phyloP scores from a whole-genome alignment of 768 basidiomycete genomes.

The Panaeolus cyanescens region DNA sequence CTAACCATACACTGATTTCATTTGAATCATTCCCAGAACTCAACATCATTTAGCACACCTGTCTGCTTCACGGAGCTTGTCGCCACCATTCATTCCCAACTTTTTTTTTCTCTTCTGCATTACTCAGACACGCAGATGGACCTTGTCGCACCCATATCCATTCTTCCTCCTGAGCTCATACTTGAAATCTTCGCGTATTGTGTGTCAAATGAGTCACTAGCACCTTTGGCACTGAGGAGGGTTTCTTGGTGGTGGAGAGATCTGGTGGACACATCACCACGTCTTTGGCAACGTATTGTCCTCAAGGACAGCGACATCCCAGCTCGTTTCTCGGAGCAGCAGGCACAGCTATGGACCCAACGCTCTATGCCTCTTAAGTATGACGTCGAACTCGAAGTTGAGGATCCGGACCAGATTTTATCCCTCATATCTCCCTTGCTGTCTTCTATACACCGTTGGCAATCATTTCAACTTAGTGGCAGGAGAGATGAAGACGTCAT shows the following conservation, averaged over 20 bases:
- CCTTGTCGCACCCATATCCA: conserved; percentile 20
- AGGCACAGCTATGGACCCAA: conserved; percentile 55
- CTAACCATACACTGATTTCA: background rate
- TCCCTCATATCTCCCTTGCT: conserved; percentile 68
- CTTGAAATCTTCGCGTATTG: conserved; percentile 59
- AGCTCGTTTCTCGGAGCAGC: conserved; percentile 39
- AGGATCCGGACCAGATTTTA: conserved; percentile 52
- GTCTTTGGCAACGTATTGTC: conserved; percentile 60
- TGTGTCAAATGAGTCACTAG: conserved; percentile 43
- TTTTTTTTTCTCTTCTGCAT: background rate
- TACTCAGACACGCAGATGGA: background rate
- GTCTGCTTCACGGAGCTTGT: background rate
- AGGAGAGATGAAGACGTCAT: conserved; percentile 36
- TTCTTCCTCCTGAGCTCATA: conserved; percentile 63
- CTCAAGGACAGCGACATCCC: conserved; percentile 45
- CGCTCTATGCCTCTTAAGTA: conserved; percentile 57
- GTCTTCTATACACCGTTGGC: conserved; percentile 59
- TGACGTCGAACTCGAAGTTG: conserved; percentile 51
- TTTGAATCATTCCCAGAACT: conserved; percentile 1
- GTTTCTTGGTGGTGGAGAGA: conserved; percentile 65
- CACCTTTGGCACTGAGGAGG: conserved; percentile 47
- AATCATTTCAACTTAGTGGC: conserved; percentile 46
- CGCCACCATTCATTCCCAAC: conserved; percentile 1
- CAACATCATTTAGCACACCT: conserved; percentile 1
- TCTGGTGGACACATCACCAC: conserved; percentile 54